A percentile compares a stretch with the other conserved stretches of the same genome.
These are phyloP conservation scores for Hydrangea macrophylla DNA, from an alignment of 148 eudicot species.

Conservation along the genomic window DNA sequence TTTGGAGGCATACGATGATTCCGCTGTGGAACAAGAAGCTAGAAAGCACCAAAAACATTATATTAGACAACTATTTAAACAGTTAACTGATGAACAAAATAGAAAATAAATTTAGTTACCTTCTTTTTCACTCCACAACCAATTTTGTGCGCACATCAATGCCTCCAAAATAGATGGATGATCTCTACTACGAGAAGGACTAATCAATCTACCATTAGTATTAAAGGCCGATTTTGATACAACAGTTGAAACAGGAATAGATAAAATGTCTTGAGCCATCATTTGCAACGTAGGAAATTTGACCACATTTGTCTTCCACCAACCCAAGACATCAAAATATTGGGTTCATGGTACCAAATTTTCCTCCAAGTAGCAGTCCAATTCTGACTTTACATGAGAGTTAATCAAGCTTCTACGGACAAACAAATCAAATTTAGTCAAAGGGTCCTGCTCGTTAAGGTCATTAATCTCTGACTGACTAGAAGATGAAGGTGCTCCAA, in stretches of 20 bases:
- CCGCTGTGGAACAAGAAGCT: not conserved
- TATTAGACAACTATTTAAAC: too few relatives aligned
- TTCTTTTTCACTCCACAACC: not conserved
- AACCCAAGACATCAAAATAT: not conserved
- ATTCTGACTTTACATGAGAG: not conserved
- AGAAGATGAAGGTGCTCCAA: not conserved
- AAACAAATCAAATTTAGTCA: too few relatives aligned
- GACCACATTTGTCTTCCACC: constrained; percentile 2
- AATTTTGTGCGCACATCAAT: constrained; percentile 23
- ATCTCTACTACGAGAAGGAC: constrained; percentile 23
- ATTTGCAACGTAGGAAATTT: constrained; percentile 6
- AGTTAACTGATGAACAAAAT: too few relatives aligned
- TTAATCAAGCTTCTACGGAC: not conserved
- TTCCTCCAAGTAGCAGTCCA: not conserved
- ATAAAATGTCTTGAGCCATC: constrained; percentile 27
- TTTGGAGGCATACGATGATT: too few relatives aligned
- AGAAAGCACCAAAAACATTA: too few relatives aligned
- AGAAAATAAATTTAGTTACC: not conserved
- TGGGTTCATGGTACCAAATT: not conserved
- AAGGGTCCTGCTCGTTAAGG: not conserved
- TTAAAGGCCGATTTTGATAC: constrained; percentile 15
- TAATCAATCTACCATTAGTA: constrained; percentile 13
- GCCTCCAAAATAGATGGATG: constrained; percentile 18
- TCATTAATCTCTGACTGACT: not conserved
- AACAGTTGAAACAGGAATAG: constrained; percentile 18